phyloP scores from a whole-genome alignment of 2,329 filamentous ascomycete species.

The Myotisia sp. region DNA sequence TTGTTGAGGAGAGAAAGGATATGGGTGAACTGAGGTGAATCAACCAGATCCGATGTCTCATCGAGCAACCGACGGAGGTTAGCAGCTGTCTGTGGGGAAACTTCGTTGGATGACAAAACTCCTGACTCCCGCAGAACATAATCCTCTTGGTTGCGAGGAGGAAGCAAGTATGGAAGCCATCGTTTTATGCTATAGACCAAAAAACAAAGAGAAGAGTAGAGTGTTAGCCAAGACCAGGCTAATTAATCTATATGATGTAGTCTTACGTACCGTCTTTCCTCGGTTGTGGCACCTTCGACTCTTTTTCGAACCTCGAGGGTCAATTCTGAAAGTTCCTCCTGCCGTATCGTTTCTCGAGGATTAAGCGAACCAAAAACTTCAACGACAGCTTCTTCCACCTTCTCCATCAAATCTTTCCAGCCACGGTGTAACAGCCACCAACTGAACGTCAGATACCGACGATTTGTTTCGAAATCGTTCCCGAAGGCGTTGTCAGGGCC shows the following conservation, averaged over 20 bases:
- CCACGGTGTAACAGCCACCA: constrained; percentile 95
- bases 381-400: constrained; percentile 71
- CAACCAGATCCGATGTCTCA: constrained; percentile 88
- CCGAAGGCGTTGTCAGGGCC: constrained; percentile 75
- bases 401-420: constrained; percentile 67
- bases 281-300: constrained; percentile 60
- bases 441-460: constrained; percentile 87
- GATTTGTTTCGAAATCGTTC: constrained; percentile 90
- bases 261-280: constrained; percentile 48
- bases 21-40: constrained; percentile 79
- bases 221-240: constrained; percentile 5
- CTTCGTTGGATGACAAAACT: constrained; percentile 36
- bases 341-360: constrained; percentile 72
- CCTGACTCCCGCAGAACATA: constrained; percentile 76
- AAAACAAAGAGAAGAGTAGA: constrained; percentile 14
- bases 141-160: constrained; percentile 62
- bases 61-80: constrained; percentile 74
- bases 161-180: constrained; percentile 78
- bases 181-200: constrained; percentile 38
- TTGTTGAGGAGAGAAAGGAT: constrained; percentile 79
- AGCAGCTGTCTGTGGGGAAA: constrained; percentile 23
- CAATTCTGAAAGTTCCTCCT: constrained; percentile 65
- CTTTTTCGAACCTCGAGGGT: constrained; percentile 70
- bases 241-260: constrained; percentile 20
- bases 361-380: constrained; percentile 82